These are phyloP conservation scores for Fusarium napiforme DNA, from an alignment of 2,329 filamentous ascomycete genomes.

Conservation along the genomic window DNA sequence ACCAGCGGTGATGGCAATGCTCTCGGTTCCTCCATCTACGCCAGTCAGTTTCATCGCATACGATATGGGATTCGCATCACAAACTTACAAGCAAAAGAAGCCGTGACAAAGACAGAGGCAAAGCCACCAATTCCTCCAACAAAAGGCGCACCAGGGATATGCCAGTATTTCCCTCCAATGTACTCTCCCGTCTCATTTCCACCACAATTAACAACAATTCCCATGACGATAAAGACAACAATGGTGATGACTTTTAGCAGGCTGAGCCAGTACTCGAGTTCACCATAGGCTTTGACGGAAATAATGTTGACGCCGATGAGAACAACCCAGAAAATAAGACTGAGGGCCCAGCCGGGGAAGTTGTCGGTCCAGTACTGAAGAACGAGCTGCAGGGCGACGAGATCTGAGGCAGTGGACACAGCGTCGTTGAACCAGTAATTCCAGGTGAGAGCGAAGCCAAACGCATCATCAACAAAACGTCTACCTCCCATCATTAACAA, in stretches of 20 bases:
- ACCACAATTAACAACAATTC: constrained; percentile 64
- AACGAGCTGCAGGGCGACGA: constrained; percentile 64
- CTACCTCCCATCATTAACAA: constrained; percentile 14
- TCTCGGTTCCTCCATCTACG: constrained; percentile 65
- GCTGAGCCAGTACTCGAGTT: constrained; percentile 67
- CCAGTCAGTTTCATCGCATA: neutral
- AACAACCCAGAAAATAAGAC: constrained; percentile 69
- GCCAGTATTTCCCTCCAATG: constrained; percentile 69
- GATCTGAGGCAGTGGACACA: constrained; percentile 63
- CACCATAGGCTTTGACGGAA: constrained; percentile 50
- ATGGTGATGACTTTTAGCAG: constrained; percentile 65
- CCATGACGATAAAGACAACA: constrained; percentile 70
- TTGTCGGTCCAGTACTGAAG: constrained; percentile 70
- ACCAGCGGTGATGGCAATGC: constrained; percentile 73
- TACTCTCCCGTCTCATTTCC: constrained; percentile 64
- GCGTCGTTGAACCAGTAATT: constrained; percentile 76
- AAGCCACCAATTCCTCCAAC: constrained; percentile 73
- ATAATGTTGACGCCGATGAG: constrained; percentile 58
- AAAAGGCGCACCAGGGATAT: constrained; percentile 70
- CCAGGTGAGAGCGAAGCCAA: constrained; percentile 66
- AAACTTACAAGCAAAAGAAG: constrained; percentile 66
- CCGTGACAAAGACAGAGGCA: constrained; percentile 66
- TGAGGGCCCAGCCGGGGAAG: constrained; percentile 72
- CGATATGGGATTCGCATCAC: neutral
- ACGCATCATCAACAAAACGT: constrained; percentile 64